Conservation (phyloP, 768 basidiomycete species). For the Sutorius australiensis region DNA sequence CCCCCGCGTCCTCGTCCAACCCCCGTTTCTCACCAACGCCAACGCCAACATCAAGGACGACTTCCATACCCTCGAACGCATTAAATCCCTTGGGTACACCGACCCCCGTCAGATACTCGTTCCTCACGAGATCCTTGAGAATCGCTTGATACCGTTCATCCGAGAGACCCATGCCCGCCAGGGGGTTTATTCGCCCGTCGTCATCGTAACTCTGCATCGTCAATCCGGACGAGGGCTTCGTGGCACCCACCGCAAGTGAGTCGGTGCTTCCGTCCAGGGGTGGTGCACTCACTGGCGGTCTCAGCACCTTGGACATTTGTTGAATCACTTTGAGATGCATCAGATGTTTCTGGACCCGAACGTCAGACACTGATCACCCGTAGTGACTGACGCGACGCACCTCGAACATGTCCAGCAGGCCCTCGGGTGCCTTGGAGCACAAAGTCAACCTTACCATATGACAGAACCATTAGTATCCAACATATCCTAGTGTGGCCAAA, state of each 20-base stretch:
- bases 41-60: constrained; percentile 20
- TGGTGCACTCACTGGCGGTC: constrained; percentile 60
- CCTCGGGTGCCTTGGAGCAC: too few species aligned
- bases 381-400: constrained; percentile 34
- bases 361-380: background rate
- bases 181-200: constrained; percentile 69
- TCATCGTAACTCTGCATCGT: constrained; percentile 31
- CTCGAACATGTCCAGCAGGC: constrained; percentile 89
- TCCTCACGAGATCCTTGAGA: constrained; percentile 68
- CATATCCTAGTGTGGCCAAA: too few species aligned
- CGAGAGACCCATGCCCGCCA: constrained; percentile 82
- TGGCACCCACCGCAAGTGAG: constrained; percentile 45
- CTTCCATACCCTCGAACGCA: constrained; percentile 16
- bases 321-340: constrained; percentile 85
- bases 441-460: too few species aligned
- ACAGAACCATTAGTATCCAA: too few species aligned
- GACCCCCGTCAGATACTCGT: constrained; percentile 52
- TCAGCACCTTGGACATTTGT: constrained; percentile 61
- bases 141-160: too few species aligned
- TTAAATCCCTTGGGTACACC: constrained; percentile 29
- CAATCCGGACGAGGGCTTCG: constrained; percentile 15
- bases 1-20: too few species aligned
- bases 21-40: constrained; percentile 35
- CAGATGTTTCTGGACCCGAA: constrained; percentile 63
- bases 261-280: too few species aligned